phyloP scores from a whole-genome alignment of 2,329 filamentous ascomycete genomes.

The Periconia sp. region DNA sequence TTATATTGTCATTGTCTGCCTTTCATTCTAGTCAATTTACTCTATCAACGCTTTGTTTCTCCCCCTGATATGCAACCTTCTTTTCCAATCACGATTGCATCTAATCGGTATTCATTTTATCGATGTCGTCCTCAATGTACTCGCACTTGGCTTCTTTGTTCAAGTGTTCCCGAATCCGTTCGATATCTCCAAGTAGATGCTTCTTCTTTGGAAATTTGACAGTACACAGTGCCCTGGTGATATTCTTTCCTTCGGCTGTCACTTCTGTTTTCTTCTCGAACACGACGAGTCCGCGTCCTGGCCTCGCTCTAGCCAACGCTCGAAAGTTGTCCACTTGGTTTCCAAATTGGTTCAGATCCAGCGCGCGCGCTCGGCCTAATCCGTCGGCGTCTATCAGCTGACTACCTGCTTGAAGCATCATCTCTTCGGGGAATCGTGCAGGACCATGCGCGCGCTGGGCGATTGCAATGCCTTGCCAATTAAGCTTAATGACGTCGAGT shows the following conservation, averaged over 20 bases:
- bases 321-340: background rate
- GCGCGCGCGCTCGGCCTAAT: background rate
- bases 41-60: no score
- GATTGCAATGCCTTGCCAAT: conserved; percentile 1
- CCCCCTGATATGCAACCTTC: no score
- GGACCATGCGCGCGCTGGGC: conserved; percentile 1
- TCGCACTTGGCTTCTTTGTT: background rate
- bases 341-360: conserved; percentile 3
- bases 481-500: background rate
- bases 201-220: background rate
- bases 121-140: no score
- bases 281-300: background rate
- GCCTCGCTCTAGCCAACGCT: background rate
- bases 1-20: background rate
- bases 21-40: background rate
- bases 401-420: conserved; percentile 8
- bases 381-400: conserved; percentile 11
- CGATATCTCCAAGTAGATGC: background rate
- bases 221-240: background rate
- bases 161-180: background rate
- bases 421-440: background rate
- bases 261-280: background rate
- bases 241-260: background rate
- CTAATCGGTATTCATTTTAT: no score
- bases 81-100: no score